Percentiles rank a stretch among this genome's conserved stretches.
phyloP scores from a whole-genome alignment of 2,329 filamentous ascomycete genomes.

The Venturiaceae sp. region DNA sequence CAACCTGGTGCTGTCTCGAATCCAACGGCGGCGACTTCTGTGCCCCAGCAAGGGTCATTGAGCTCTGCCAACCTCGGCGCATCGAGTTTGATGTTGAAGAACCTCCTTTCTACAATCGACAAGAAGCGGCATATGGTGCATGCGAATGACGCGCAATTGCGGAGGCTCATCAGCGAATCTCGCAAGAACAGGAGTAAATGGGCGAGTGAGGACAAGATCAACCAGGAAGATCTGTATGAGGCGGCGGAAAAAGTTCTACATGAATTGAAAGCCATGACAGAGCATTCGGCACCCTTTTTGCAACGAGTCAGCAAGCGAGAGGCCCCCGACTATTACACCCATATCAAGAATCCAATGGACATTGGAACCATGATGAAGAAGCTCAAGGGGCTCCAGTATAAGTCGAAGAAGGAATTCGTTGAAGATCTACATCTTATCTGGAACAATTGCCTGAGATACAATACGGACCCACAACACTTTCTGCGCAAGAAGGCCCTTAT shows the following conservation, averaged over 20 bases:
- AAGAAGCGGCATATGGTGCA: constrained; percentile 81
- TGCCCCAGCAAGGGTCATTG: constrained; percentile 72
- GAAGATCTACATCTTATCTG: constrained; percentile 90
- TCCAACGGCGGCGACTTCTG: constrained; percentile 35
- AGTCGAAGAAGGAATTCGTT: constrained; percentile 81
- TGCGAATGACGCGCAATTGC: constrained; percentile 85
- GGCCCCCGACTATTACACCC: constrained; percentile 86
- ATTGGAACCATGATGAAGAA: constrained; percentile 98
- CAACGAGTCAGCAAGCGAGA: constrained; percentile 94
- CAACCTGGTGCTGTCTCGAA: constrained; percentile 43
- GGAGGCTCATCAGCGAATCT: constrained; percentile 91
- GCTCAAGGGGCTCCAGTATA: constrained; percentile 56
- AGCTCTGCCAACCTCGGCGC: constrained; percentile 92
- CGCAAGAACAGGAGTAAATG: constrained; percentile 97
- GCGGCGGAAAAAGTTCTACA: constrained; percentile 93
- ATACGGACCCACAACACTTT: constrained; percentile 78
- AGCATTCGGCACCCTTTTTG: constrained; percentile 93
- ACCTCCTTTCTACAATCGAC: constrained; percentile 92
- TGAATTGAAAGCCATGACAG: constrained; percentile 92
- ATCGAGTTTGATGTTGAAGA: constrained; percentile 91
- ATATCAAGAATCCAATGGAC: constrained; percentile 97
- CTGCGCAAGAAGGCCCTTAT: constrained; percentile 86
- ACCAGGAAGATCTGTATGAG: constrained; percentile 96
- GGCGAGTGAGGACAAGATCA: constrained; percentile 95
- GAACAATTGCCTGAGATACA: constrained; percentile 95